Evolutionary conservation across 768 basidiomycete genomes (phyloP).

Genomic region (Boletus pseudo-olivaceus): DNA sequence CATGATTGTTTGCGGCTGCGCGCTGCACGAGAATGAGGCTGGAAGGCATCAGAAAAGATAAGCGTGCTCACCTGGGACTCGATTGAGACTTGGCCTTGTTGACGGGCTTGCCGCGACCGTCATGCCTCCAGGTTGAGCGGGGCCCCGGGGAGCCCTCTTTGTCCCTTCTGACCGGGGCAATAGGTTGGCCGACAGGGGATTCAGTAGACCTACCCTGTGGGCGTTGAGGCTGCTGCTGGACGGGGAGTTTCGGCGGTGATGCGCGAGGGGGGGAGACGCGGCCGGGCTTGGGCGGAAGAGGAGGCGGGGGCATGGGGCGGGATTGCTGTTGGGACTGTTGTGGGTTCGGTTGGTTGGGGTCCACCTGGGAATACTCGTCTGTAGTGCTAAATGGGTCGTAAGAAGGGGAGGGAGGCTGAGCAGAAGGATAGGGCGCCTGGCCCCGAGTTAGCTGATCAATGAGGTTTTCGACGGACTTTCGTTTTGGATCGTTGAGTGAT

Average conservation of each 20-base stretch:
- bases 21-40: constrained; percentile 34
- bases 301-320: constrained; percentile 48
- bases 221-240: constrained; percentile 41
- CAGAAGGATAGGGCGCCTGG: constrained; percentile 32
- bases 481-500: constrained; percentile 51
- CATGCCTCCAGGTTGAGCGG: constrained; percentile 40
- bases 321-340: constrained; percentile 29
- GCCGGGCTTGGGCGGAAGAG: constrained; percentile 58
- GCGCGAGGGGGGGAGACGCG: constrained; percentile 52
- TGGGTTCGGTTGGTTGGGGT: constrained; percentile 23
- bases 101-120: constrained; percentile 36
- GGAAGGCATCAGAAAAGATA: background rate
- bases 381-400: constrained; percentile 37
- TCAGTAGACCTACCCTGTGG: constrained; percentile 49
- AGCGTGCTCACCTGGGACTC: constrained; percentile 52
- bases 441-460: constrained; percentile 66
- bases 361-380: constrained; percentile 46
- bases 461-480: constrained; percentile 80
- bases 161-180: constrained; percentile 44
- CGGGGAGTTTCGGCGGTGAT: constrained; percentile 62
- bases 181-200: constrained; percentile 45
- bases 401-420: constrained; percentile 37
- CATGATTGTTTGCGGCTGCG: constrained; percentile 63
- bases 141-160: constrained; percentile 73
- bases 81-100: constrained; percentile 44